A percentile compares a stretch with the other conserved stretches of the same genome.
Conservation (phyloP, 331 rosid genomes). For the Malus hybrid region DNA sequence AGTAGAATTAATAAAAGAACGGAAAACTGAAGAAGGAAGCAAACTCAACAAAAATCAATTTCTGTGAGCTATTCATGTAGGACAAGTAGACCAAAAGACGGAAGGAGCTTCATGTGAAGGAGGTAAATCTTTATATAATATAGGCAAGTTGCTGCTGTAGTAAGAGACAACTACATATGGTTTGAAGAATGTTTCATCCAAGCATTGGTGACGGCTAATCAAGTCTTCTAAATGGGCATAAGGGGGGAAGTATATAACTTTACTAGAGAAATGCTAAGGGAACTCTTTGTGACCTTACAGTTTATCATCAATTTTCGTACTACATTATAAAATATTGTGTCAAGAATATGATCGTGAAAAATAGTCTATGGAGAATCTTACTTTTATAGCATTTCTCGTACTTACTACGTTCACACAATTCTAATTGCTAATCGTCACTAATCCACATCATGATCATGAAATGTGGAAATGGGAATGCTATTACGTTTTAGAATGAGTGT, state of each 20-base stretch:
- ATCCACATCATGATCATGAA: not conserved
- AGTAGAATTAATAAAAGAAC: not conserved
- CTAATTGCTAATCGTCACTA: not conserved
- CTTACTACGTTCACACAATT: too few species aligned
- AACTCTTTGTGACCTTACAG: too few species aligned
- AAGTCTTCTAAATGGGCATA: not conserved
- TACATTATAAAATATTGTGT: too few species aligned
- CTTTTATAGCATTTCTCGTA: too few species aligned
- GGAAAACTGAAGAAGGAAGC: not conserved
- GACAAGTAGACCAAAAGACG: not conserved
- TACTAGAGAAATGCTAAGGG: too few species aligned
- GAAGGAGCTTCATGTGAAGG: not conserved
- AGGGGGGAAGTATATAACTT: not conserved
- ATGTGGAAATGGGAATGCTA: too few species aligned
- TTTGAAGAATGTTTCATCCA: not conserved
- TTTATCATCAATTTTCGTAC: too few species aligned
- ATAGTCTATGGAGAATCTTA: rapidly evolving
- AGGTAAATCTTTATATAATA: not conserved
- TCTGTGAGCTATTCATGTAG: too few species aligned
- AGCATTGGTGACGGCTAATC: not conserved
- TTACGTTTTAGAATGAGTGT: not conserved
- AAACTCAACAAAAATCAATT: too few species aligned
- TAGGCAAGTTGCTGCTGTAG: not conserved
- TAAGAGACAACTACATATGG: not conserved
- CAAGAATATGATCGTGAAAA: too few species aligned